Evolutionary conservation across 805 yeast species (phyloP).

Genomic region (Metschnikowia colocasiae): DNA sequence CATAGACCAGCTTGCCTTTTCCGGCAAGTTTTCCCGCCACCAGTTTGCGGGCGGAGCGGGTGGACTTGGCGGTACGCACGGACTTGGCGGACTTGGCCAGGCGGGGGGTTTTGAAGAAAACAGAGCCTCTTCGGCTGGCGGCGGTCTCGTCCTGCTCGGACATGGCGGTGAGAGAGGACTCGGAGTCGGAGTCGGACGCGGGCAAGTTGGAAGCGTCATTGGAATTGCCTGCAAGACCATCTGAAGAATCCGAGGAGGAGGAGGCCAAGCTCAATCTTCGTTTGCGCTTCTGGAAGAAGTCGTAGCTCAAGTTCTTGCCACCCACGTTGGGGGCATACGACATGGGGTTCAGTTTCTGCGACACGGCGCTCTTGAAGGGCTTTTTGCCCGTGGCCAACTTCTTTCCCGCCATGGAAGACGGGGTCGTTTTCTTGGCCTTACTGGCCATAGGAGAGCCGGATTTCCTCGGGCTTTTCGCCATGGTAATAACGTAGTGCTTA

Average conservation of each 20-base stretch:
- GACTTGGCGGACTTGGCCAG: conserved; percentile 5
- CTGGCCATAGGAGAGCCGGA: conserved; percentile 7
- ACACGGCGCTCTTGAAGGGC: not conserved
- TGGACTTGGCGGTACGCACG: conserved; percentile 9
- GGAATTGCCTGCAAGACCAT: conserved; percentile 16
- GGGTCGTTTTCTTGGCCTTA: not conserved
- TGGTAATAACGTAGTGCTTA: conserved; percentile 6
- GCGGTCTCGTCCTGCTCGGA: conserved; percentile 19
- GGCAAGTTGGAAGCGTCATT: conserved; percentile 1
- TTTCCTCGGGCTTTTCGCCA: conserved; percentile 36
- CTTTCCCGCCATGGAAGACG: not conserved
- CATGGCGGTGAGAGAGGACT: conserved; percentile 41
- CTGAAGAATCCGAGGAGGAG: conserved; percentile 27
- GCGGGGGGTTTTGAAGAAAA: conserved; percentile 8
- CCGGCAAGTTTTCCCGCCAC: conserved; percentile 12
- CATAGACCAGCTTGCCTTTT: conserved; percentile 10
- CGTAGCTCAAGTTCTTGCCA: conserved; percentile 33
- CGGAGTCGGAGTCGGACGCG: conserved; percentile 26
- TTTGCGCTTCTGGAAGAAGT: conserved; percentile 13
- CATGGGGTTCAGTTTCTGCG: conserved; percentile 15
- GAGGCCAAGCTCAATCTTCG: conserved; percentile 37
- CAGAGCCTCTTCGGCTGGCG: conserved; percentile 15
- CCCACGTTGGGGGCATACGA: conserved; percentile 19
- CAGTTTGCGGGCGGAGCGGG: conserved; percentile 14
- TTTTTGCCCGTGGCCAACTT: not conserved